Conservation (phyloP, 192 early-diverging fungal species). For the Backusella westeae region DNA sequence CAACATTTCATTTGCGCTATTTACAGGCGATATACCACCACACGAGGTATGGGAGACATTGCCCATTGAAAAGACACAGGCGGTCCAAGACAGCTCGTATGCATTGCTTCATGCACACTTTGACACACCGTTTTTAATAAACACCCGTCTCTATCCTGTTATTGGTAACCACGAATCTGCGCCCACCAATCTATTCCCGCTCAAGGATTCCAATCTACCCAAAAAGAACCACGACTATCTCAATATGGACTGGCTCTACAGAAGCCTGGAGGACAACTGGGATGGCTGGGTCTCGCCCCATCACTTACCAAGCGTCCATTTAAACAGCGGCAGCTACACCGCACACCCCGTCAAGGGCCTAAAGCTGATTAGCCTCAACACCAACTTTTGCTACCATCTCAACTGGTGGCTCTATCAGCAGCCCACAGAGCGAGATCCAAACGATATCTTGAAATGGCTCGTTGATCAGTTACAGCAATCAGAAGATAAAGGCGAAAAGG, state of each 20-base stretch:
- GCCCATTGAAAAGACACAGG: conserved; percentile 38
- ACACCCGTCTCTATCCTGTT: conserved; percentile 43
- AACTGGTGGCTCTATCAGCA: conserved; percentile 53
- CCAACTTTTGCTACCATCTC: conserved; percentile 59
- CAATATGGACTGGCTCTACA: conserved; percentile 44
- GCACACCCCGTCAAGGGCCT: conserved; percentile 41
- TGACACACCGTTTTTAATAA: conserved; percentile 25
- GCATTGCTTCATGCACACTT: conserved; percentile 32
- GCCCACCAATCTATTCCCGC: conserved; percentile 43
- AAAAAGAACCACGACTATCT: conserved; percentile 16
- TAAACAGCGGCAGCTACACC: conserved; percentile 49
- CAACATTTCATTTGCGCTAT: conserved; percentile 40
- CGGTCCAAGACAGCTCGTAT: conserved; percentile 38
- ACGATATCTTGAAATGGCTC: conserved; percentile 49
- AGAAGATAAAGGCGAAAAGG: conserved; percentile 49
- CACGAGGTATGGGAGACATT: conserved; percentile 52
- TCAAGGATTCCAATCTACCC: conserved; percentile 10
- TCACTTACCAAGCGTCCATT: conserved; percentile 27
- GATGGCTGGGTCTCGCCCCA: conserved; percentile 38
- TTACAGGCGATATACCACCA: conserved; percentile 56
- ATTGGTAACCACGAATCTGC: conserved; percentile 57
- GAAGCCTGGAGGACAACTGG: conserved; percentile 44
- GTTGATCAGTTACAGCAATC: conserved; percentile 46
- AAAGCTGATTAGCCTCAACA: conserved; percentile 53
- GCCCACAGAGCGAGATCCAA: conserved; percentile 38